Percentiles rank a stretch among this genome's conserved stretches.
Conservation (phyloP, 225 moss, liverwort and hornwort genomes). For the Physcomitrium patens region DNA sequence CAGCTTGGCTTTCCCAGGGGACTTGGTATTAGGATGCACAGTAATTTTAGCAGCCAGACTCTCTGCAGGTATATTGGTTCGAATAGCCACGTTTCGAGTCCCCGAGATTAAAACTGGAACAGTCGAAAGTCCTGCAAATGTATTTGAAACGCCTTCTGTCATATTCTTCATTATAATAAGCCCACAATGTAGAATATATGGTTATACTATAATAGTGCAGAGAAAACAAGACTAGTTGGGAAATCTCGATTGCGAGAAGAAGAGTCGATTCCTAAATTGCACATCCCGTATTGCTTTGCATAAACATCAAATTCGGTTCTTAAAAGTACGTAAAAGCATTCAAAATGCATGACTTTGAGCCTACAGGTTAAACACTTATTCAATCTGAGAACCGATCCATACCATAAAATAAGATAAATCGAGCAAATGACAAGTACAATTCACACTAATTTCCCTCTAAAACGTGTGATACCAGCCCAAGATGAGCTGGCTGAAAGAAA, state of each 20-base stretch:
- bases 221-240: no score
- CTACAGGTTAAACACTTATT: conserved; percentile 11
- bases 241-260: no score
- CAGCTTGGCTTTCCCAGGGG: conserved; percentile 43
- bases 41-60: conserved; percentile 30
- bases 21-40: conserved; percentile 35
- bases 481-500: conserved; percentile 28
- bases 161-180: conserved; percentile 22
- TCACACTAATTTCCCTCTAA: neutral
- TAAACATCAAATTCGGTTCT: neutral
- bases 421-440: neutral
- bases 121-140: conserved; percentile 37
- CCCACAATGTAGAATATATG: neutral
- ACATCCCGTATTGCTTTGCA: conserved; percentile 3
- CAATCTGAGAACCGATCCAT: conserved; percentile 1
- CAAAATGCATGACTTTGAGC: neutral
- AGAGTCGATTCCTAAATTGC: conserved; percentile 15
- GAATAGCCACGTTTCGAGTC: conserved; percentile 43
- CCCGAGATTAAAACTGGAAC: conserved; percentile 39
- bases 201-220: neutral
- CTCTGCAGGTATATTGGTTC: conserved; percentile 44
- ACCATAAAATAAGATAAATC: conserved; percentile 1
- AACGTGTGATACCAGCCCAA: conserved; percentile 15
- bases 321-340: neutral
- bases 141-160: conserved; percentile 10